phyloP scores from a whole-genome alignment of 148 eudicot genomes.

The Rhododendron henanense region DNA sequence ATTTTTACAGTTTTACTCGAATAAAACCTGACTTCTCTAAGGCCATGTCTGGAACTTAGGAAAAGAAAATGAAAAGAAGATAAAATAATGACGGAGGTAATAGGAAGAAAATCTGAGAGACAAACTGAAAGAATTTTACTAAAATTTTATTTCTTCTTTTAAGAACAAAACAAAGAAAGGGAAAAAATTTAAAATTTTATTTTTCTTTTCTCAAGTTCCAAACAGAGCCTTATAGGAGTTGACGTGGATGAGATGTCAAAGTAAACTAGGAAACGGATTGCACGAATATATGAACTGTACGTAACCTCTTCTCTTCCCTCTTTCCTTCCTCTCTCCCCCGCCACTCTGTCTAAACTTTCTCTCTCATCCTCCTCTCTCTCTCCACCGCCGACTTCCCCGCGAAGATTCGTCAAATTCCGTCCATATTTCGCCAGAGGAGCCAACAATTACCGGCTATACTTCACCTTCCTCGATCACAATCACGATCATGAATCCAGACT shows the following conservation, averaged over 20 bases:
- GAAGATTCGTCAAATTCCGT: conserved; percentile 7
- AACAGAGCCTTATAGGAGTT: neutral
- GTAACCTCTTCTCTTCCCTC: neutral
- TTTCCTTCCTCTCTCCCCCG: neutral
- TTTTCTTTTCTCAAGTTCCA: neutral
- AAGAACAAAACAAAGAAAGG: too few species aligned
- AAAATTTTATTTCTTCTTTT: too few species aligned
- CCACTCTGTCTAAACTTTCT: neutral
- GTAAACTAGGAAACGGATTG: neutral
- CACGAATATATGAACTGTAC: neutral
- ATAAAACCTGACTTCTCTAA: too few species aligned
- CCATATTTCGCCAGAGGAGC: neutral
- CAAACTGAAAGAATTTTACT: too few species aligned
- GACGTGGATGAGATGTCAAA: neutral
- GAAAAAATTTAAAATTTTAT: too few species aligned
- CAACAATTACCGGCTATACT: neutral
- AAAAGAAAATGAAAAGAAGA: too few species aligned
- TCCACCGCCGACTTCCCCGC: neutral
- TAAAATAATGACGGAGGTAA: too few species aligned
- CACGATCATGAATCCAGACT: conserved; percentile 24
- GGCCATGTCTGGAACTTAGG: too few species aligned
- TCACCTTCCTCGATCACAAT: neutral
- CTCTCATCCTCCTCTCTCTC: neutral
- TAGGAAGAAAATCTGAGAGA: too few species aligned
- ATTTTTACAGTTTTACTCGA: too few species aligned